phyloP scores from a whole-genome alignment of 1,284 basidiomycete species.

The Inonotus hispidus region DNA sequence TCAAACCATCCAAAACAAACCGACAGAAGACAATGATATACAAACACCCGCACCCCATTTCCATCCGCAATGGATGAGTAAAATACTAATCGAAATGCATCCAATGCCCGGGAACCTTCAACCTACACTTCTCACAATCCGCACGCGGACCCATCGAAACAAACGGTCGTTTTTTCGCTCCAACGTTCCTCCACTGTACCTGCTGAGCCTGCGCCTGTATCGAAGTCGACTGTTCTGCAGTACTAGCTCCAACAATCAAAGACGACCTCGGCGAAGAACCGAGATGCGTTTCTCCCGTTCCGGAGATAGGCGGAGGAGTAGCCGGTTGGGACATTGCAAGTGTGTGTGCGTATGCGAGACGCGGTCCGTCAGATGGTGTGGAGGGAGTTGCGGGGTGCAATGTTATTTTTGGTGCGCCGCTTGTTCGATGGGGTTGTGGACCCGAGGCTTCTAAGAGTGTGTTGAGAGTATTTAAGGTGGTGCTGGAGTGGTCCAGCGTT shows the following conservation, averaged over 20 bases:
- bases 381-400: slow-evolving; percentile 36
- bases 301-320: neutral
- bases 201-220: slow-evolving; percentile 12
- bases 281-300: neutral
- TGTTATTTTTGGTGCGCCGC: slow-evolving; percentile 28
- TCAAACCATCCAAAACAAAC: no score
- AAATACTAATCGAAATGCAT: slow-evolving; percentile 51
- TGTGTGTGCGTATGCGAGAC: neutral
- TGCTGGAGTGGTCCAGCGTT: slow-evolving; percentile 15
- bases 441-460: slow-evolving; percentile 2
- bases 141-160: slow-evolving; percentile 64
- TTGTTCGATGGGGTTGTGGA: neutral
- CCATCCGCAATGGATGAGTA: no score
- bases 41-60: no score
- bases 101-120: slow-evolving; percentile 65
- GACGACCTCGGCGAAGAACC: slow-evolving; percentile 8
- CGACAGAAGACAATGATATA: no score
- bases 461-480: slow-evolving; percentile 1
- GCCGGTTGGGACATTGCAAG: neutral
- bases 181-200: neutral
- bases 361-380: neutral
- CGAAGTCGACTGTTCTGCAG: slow-evolving; percentile 16
- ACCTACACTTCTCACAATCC: slow-evolving; percentile 65
- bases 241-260: slow-evolving; percentile 8
- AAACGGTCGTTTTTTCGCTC: slow-evolving; percentile 39